phyloP scores from a whole-genome alignment of 2,329 filamentous ascomycete species.

The Phoma sp. region DNA sequence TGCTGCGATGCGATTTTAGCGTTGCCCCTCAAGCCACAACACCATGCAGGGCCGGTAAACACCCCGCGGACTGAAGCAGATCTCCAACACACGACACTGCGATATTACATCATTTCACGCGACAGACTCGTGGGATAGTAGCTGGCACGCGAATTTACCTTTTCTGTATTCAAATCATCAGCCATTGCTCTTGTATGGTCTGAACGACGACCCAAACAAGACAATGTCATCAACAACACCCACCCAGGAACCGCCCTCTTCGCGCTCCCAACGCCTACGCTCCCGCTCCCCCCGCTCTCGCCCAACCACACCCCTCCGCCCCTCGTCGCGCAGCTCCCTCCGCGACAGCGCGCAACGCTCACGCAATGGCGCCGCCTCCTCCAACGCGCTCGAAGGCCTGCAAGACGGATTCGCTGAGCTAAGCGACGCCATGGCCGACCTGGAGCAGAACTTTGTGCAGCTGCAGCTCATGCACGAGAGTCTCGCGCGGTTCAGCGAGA shows the following conservation, averaged over 20 bases:
- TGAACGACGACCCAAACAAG: not conserved
- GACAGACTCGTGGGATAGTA: not conserved
- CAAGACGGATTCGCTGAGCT: slow-evolving; percentile 94
- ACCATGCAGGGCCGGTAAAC: slow-evolving; percentile 9
- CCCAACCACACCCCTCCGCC: slow-evolving; percentile 90
- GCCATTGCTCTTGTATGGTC: not conserved
- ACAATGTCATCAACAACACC: slow-evolving; percentile 36
- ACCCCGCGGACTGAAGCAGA: slow-evolving; percentile 1
- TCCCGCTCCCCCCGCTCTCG: slow-evolving; percentile 69
- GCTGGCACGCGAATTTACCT: not conserved
- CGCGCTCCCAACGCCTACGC: slow-evolving; percentile 41
- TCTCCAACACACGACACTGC: not conserved
- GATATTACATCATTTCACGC: not conserved
- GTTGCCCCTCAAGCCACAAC: slow-evolving; percentile 5
- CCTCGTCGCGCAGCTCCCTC: slow-evolving; percentile 87
- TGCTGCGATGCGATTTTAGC: slow-evolving; percentile 10
- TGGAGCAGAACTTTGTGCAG: slow-evolving; percentile 97
- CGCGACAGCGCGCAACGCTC: slow-evolving; percentile 60
- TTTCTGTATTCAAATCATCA: no score
- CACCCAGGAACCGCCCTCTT: slow-evolving; percentile 30
- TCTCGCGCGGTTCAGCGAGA: slow-evolving; percentile 90
- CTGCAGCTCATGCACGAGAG: slow-evolving; percentile 97
- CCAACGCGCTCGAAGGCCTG: slow-evolving; percentile 78
- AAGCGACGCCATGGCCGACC: slow-evolving; percentile 89
- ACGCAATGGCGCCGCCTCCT: slow-evolving; percentile 55